Evolutionary conservation across 1,284 basidiomycete species (phyloP).

Genomic region (Athelia sp.): DNA sequence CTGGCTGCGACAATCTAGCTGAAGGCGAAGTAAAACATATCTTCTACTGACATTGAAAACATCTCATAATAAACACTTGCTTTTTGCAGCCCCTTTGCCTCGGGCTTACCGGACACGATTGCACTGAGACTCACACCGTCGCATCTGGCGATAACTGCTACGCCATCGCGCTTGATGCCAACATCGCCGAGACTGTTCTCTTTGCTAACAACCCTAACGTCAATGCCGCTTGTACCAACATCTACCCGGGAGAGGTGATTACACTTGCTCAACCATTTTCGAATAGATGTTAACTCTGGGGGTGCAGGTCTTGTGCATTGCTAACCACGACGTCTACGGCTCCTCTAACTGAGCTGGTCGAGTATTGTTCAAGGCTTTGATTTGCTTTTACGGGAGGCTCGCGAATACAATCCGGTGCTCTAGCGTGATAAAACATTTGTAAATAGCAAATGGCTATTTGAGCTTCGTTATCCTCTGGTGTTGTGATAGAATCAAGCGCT

Average conservation of each 20-base stretch:
- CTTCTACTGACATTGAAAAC: too few species aligned
- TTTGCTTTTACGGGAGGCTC: too few species aligned
- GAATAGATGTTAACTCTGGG: not conserved
- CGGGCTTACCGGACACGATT: constrained; percentile 40
- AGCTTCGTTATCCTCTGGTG: too few species aligned
- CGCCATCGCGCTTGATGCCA: constrained; percentile 27
- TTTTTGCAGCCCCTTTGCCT: constrained; percentile 33
- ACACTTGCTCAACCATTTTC: constrained; percentile 3
- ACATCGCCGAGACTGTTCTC: constrained; percentile 35
- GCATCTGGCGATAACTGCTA: constrained; percentile 35
- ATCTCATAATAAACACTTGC: not conserved
- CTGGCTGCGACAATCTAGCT: constrained; percentile 38
- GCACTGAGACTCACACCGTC: constrained; percentile 32
- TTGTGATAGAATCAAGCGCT: too few species aligned
- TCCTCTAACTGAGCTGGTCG: too few species aligned
- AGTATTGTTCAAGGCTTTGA: too few species aligned
- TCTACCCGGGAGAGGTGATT: constrained; percentile 38
- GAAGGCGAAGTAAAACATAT: constrained; percentile 24
- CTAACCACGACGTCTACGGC: too few species aligned
- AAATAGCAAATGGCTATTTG: too few species aligned
- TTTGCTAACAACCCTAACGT: constrained; percentile 53
- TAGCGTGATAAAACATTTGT: too few species aligned
- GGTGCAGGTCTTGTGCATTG: too few species aligned
- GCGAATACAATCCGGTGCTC: too few species aligned
- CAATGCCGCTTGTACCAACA: constrained; percentile 39